A percentile compares a stretch with the other conserved stretches of the same genome.
These are phyloP conservation scores for Scheffersomyces parashehatae DNA, from an alignment of 1,139 yeast genomes.

Conservation along the genomic window DNA sequence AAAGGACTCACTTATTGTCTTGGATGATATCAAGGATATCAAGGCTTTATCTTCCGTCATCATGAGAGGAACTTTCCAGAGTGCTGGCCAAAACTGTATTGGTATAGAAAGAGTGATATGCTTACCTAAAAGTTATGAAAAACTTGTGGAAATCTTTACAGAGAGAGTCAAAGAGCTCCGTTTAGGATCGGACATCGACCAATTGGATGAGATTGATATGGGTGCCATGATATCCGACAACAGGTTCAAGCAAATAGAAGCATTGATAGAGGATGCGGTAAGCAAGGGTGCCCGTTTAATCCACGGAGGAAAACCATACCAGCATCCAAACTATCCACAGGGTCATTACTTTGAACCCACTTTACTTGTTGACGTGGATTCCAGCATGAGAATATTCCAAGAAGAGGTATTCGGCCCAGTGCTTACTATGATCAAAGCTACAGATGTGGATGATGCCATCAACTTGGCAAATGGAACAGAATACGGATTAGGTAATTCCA, in stretches of 20 bases:
- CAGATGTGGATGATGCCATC: constrained; percentile 64
- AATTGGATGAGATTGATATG: constrained; percentile 85
- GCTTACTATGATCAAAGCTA: constrained; percentile 73
- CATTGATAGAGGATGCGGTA: constrained; percentile 71
- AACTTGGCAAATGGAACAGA: constrained; percentile 82
- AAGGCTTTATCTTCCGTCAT: constrained; percentile 73
- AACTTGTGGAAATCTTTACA: constrained; percentile 55
- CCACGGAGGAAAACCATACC: constrained; percentile 75
- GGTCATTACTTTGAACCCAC: constrained; percentile 95
- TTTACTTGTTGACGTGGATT: constrained; percentile 74
- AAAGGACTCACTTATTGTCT: constrained; percentile 83
- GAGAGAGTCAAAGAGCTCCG: constrained; percentile 63
- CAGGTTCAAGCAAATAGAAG: constrained; percentile 67
- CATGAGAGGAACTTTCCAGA: constrained; percentile 93
- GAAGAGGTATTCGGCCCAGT: constrained; percentile 93
- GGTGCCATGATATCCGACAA: constrained; percentile 90
- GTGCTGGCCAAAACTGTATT: constrained; percentile 96
- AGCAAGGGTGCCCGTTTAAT: constrained; percentile 75
- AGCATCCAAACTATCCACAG: constrained; percentile 90
- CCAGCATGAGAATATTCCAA: constrained; percentile 75
- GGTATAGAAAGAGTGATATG: constrained; percentile 94
- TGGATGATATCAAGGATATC: constrained; percentile 66
- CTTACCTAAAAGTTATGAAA: constrained; percentile 63
- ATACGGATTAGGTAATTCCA: constrained; percentile 89
- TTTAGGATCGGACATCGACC: constrained; percentile 89